These are phyloP conservation scores for Triangularia verruculosa DNA, from an alignment of 2,329 filamentous ascomycete species.

Conservation along the genomic window DNA sequence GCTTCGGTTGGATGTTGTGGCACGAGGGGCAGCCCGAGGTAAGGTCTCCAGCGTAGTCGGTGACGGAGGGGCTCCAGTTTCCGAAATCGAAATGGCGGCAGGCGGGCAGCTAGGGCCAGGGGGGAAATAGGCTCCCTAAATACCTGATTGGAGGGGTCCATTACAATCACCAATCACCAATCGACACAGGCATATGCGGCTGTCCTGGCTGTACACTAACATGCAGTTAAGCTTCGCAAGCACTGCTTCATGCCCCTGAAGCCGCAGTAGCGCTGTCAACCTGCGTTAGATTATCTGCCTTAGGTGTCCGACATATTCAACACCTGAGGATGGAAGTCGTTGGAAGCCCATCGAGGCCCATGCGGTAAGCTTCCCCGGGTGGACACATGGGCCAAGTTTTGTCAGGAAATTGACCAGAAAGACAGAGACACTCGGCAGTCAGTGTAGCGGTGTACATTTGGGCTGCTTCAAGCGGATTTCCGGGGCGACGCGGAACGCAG, in stretches of 20 bases:
- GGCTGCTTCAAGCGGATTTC: neutral
- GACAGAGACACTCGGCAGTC: neutral
- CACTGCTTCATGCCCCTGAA: neutral
- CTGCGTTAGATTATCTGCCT: neutral
- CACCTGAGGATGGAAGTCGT: neutral
- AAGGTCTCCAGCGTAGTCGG: neutral
- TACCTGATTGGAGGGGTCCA: neutral
- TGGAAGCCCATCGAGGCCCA: constrained; percentile 2
- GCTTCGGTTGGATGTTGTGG: neutral
- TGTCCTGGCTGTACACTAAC: neutral
- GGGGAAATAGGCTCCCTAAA: neutral
- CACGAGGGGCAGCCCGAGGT: neutral
- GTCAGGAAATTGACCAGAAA: neutral
- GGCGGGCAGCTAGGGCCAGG: neutral
- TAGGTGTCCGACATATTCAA: neutral
- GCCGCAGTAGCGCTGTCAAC: neutral
- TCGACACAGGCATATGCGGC: neutral
- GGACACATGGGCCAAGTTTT: neutral
- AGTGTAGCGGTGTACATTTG: neutral
- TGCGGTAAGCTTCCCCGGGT: neutral
- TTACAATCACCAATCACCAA: neutral
- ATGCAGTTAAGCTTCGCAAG: neutral
- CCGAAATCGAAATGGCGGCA: neutral
- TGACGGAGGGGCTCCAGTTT: neutral
- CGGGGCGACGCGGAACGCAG: neutral